Conservation (phyloP, 176 grass and related monocot species). For the Poa pratensis region DNA sequence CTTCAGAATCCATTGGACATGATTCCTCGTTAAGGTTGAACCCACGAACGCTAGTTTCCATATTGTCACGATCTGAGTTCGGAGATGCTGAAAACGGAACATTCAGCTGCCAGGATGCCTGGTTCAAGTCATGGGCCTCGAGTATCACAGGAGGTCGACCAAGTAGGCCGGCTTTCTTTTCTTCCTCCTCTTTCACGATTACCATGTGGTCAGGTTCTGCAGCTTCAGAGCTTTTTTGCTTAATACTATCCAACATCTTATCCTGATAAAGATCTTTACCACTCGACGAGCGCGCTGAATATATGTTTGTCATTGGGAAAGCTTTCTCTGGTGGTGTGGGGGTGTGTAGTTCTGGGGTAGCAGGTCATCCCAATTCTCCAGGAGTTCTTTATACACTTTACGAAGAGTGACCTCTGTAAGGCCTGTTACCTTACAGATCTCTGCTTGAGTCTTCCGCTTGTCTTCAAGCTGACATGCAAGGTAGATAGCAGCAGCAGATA, state of each 20-base stretch:
- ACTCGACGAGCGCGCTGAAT: conserved; percentile 61
- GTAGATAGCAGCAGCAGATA: conserved; percentile 98
- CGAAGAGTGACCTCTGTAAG: conserved; percentile 96
- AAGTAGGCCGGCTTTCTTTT: conserved; percentile 50
- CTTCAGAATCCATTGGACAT: conserved; percentile 48
- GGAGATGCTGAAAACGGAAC: conserved; percentile 41
- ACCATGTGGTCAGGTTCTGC: conserved; percentile 63
- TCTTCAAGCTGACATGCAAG: conserved; percentile 97
- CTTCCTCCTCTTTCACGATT: conserved; percentile 70
- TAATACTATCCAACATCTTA: conserved; percentile 60
- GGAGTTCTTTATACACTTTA: conserved; percentile 97
- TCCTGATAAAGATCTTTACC: conserved; percentile 73
- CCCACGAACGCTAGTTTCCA: conserved; percentile 44
- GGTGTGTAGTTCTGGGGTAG: conserved; percentile 88
- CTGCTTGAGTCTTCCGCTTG: conserved; percentile 96
- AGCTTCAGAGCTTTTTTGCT: conserved; percentile 64
- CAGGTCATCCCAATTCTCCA: conserved; percentile 98
- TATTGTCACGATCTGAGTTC: conserved; percentile 54
- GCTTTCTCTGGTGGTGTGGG: conserved; percentile 86
- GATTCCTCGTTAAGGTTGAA: conserved; percentile 71
- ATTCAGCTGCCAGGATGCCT: conserved; percentile 52
- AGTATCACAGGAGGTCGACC: conserved; percentile 34
- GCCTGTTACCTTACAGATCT: conserved; percentile 96
- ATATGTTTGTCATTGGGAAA: conserved; percentile 83
- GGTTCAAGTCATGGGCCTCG: conserved; percentile 56